Conservation (phyloP, 1,139 yeast species). For the Zygoascus meyerae region DNA sequence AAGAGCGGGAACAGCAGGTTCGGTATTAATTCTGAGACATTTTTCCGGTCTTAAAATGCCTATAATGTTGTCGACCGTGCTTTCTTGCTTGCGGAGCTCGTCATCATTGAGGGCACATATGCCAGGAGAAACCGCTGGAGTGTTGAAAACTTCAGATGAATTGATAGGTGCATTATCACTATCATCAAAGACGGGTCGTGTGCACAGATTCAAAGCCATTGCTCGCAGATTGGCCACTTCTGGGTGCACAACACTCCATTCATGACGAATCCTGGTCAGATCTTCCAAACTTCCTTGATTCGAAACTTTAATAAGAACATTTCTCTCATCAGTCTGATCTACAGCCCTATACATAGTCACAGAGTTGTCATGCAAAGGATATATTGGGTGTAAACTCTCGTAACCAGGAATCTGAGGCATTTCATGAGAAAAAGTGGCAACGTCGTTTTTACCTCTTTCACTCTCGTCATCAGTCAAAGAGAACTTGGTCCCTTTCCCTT, state of each 20-base stretch:
- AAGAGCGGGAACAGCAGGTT: conserved; percentile 21
- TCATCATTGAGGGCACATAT: neutral
- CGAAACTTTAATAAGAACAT: conserved; percentile 25
- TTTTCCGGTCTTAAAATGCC: conserved; percentile 25
- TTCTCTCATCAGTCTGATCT: conserved; percentile 17
- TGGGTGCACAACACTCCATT: conserved; percentile 27
- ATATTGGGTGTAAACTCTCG: conserved; percentile 21
- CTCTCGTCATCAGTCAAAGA: neutral
- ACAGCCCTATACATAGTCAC: conserved; percentile 27
- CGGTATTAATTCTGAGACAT: conserved; percentile 21
- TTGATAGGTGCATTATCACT: no score
- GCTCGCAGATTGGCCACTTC: conserved; percentile 10
- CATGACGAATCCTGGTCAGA: conserved; percentile 27
- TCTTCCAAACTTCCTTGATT: conserved; percentile 26
- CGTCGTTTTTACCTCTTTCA: neutral
- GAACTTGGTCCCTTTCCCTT: neutral
- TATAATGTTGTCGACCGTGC: conserved; percentile 18
- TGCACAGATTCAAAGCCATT: neutral
- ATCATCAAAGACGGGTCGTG: neutral
- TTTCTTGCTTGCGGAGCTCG: conserved; percentile 7
- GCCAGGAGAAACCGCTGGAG: conserved; percentile 1
- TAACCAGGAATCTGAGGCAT: conserved; percentile 22
- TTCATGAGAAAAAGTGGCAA: conserved; percentile 3
- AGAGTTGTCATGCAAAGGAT: conserved; percentile 23
- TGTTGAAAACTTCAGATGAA: neutral